Evolutionary conservation across 768 basidiomycete species (phyloP).

Genomic region (Panus rudis): DNA sequence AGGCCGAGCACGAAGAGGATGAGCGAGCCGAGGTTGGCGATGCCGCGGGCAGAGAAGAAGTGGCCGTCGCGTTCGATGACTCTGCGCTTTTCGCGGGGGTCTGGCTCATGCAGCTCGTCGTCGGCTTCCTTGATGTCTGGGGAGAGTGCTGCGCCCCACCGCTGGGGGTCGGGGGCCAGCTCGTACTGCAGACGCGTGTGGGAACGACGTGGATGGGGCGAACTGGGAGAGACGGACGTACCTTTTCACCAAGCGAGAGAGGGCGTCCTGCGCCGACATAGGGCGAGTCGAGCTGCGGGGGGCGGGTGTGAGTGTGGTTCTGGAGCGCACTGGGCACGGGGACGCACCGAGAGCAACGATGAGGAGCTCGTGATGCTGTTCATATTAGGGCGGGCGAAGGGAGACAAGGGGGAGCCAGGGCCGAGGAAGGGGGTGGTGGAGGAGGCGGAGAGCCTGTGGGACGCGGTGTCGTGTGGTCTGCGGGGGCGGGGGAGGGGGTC

Average conservation of each 20-base stretch:
- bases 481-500: background rate
- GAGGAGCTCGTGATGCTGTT: constrained; percentile 15
- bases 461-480: constrained; percentile 1
- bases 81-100: constrained; percentile 16
- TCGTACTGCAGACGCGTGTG: constrained; percentile 23
- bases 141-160: constrained; percentile 26
- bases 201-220: background rate
- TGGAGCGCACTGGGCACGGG: background rate
- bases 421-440: constrained; percentile 6
- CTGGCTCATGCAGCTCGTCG: constrained; percentile 32
- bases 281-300: constrained; percentile 18
- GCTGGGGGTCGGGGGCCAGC: constrained; percentile 29
- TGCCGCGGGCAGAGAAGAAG: constrained; percentile 29
- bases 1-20: constrained; percentile 24
- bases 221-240: constrained; percentile 5
- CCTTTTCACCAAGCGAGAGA: constrained; percentile 19
- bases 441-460: constrained; percentile 7
- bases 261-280: constrained; percentile 21
- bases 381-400: constrained; percentile 8
- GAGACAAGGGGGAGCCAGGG: constrained; percentile 8
- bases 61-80: constrained; percentile 30
- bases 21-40: constrained; percentile 37
- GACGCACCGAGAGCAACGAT: constrained; percentile 15
- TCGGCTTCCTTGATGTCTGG: constrained; percentile 30
- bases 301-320: background rate